Conservation (phyloP, 352 stramenopile species). For the Aphanomyces astaci region DNA sequence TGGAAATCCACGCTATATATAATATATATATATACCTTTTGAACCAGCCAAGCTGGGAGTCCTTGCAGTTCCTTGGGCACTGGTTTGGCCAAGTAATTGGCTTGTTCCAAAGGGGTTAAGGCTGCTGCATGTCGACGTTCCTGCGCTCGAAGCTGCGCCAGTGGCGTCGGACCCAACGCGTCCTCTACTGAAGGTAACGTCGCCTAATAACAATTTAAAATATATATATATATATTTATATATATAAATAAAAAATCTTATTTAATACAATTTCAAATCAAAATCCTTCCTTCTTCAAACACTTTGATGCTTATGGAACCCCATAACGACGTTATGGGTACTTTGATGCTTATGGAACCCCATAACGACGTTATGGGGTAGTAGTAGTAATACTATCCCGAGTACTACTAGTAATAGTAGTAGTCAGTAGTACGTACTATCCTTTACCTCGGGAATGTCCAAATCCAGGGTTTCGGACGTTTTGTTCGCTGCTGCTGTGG, state of each 20-base stretch:
- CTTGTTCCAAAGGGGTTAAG: conserved; percentile 19
- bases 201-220: conserved; percentile 10
- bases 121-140: conserved; percentile 9
- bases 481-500: neutral
- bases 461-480: neutral
- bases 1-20: neutral
- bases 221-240: too few relatives aligned
- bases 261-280: too few relatives aligned
- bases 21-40: conserved; percentile 32
- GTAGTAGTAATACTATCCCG: too few relatives aligned
- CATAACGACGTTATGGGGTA: too few relatives aligned
- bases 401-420: too few relatives aligned
- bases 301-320: too few relatives aligned
- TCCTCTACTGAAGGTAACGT: neutral
- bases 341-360: too few relatives aligned
- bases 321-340: too few relatives aligned
- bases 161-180: conserved; percentile 11
- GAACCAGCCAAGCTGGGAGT: conserved; percentile 67
- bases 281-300: too few relatives aligned
- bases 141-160: conserved; percentile 7
- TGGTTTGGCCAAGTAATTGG: conserved; percentile 40
- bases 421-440: neutral
- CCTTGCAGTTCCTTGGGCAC: conserved; percentile 56
- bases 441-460: conserved; percentile 4
- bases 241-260: too few relatives aligned